phyloP scores from a whole-genome alignment of 192 early-diverging fungal genomes.

The Coemansia sp. region DNA sequence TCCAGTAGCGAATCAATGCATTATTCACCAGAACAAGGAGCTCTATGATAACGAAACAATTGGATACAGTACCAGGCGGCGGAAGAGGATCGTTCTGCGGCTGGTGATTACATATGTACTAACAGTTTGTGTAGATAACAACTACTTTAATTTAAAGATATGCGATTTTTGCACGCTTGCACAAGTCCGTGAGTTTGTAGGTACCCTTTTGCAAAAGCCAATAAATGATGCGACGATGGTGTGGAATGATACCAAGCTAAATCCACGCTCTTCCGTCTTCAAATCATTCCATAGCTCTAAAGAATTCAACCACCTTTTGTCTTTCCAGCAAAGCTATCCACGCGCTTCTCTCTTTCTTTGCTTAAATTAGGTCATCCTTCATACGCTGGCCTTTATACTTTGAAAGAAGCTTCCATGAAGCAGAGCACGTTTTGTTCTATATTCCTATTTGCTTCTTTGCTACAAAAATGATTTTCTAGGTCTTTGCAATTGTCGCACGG shows the following conservation, averaged over 20 bases:
- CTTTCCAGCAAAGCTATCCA: neutral
- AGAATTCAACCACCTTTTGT: neutral
- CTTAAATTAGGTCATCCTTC: neutral
- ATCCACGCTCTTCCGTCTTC: neutral
- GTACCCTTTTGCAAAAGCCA: neutral
- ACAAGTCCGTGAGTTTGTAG: neutral
- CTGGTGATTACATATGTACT: neutral
- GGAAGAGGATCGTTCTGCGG: neutral
- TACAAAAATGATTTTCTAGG: neutral
- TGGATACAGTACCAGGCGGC: neutral
- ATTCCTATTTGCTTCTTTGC: too few species aligned
- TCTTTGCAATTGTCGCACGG: too few species aligned
- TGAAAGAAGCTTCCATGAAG: too few species aligned
- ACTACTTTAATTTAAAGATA: neutral
- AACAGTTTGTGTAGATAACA: neutral
- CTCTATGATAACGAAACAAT: neutral
- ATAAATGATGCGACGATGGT: neutral
- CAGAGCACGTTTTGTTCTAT: too few species aligned
- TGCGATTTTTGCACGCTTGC: constrained; percentile 6
- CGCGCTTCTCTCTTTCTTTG: neutral
- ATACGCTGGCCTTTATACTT: neutral
- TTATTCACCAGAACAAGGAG: constrained; percentile 1
- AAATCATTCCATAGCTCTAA: constrained; percentile 1
- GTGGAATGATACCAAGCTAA: neutral
- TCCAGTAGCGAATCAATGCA: neutral